phyloP scores from a whole-genome alignment of 164 flowering plant genomes.

The Malania oleifera region DNA sequence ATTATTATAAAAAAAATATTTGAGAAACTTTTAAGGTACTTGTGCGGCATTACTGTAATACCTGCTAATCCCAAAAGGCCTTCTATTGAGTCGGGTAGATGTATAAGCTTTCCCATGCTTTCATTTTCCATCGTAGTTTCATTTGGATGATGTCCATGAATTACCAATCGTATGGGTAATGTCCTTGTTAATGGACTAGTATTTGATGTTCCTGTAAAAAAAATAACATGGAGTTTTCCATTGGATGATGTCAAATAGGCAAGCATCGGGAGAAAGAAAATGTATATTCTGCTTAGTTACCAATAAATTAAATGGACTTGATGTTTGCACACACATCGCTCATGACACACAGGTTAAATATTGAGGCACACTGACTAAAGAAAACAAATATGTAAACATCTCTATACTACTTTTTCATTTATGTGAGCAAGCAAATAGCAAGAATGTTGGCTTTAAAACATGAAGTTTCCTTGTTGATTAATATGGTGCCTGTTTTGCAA shows the following conservation, averaged over 20 bases:
- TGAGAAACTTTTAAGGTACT: not conserved
- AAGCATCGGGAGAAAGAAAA: not conserved
- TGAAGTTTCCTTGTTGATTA: not conserved
- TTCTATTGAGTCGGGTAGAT: conserved; percentile 53
- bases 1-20: not conserved
- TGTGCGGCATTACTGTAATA: conserved; percentile 11
- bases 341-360: not conserved
- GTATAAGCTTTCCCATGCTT: conserved; percentile 50
- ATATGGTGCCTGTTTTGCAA: not conserved
- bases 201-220: conserved; percentile 38
- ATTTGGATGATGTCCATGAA: conserved; percentile 64
- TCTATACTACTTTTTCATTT: too few relatives aligned
- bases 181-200: conserved; percentile 21
- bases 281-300: not conserved
- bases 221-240: not conserved
- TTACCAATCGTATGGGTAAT: conserved; percentile 44
- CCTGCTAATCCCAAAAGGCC: conserved; percentile 63
- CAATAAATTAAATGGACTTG: not conserved
- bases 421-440: too few relatives aligned
- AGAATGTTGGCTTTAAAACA: too few relatives aligned
- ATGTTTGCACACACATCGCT: not conserved
- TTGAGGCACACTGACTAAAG: not conserved
- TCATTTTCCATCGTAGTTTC: conserved; percentile 27
- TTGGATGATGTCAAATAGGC: too few relatives aligned
- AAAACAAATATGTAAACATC: too few relatives aligned